Percentiles rank a stretch among this genome's conserved stretches.
Evolutionary conservation across 1,284 basidiomycete genomes (phyloP).

Genomic region (Lignosus rhinocerotis): DNA sequence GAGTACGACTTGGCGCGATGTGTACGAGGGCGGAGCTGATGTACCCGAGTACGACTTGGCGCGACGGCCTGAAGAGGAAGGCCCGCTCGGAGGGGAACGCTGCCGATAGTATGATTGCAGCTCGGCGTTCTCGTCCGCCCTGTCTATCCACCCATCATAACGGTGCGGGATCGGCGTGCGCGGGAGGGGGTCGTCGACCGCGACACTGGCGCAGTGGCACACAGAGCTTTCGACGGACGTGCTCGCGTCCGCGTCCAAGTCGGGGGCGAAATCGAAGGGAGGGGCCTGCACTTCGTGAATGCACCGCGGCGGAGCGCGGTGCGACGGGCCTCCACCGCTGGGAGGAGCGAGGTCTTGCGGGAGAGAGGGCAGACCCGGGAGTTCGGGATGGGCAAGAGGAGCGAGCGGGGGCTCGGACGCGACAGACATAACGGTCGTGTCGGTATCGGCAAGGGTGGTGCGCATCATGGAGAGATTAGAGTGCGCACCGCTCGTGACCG

Average conservation of each 20-base stretch:
- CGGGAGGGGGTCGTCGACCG: conserved; percentile 10
- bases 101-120: conserved; percentile 45
- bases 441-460: conserved; percentile 29
- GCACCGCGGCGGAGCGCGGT: conserved; percentile 34
- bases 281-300: conserved; percentile 55
- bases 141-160: conserved; percentile 52
- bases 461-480: conserved; percentile 36
- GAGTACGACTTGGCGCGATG: conserved; percentile 14
- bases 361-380: conserved; percentile 20
- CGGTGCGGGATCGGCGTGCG: conserved; percentile 38
- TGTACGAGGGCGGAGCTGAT: conserved; percentile 2
- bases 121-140: conserved; percentile 51
- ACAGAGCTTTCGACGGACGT: conserved; percentile 1
- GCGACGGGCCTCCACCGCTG: conserved; percentile 5
- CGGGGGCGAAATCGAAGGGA: conserved; percentile 31
- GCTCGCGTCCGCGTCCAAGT: conserved; percentile 3
- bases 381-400: conserved; percentile 19
- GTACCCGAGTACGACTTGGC: conserved; percentile 13
- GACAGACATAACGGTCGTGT: conserved; percentile 39
- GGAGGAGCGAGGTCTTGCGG: conserved; percentile 1
- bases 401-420: conserved; percentile 27
- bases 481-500: conserved; percentile 34
- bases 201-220: conserved; percentile 17
- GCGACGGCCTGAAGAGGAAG: conserved; percentile 5
- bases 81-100: conserved; percentile 17